These are phyloP conservation scores for Fusarium burgessii DNA, from an alignment of 2,329 filamentous ascomycete genomes.

Conservation along the genomic window DNA sequence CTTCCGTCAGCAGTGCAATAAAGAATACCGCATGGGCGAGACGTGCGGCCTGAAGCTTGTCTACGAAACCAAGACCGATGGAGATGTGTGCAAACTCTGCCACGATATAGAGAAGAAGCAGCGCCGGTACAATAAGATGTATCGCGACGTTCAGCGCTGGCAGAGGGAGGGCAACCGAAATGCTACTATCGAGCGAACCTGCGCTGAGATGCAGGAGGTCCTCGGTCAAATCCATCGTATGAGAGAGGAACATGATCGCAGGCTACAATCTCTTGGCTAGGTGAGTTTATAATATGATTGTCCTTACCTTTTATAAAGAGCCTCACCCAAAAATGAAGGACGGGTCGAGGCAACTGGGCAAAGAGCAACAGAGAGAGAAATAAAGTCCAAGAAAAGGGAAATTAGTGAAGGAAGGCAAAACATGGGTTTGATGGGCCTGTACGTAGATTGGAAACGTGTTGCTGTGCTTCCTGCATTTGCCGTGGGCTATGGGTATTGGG, in stretches of 20 bases:
- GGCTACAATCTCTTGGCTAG: slow-evolving; percentile 51
- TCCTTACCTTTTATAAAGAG: slow-evolving; percentile 1
- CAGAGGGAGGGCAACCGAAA: slow-evolving; percentile 77
- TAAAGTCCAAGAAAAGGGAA: slow-evolving; percentile 16
- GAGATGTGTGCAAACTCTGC: slow-evolving; percentile 83
- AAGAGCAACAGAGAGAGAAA: slow-evolving; percentile 9
- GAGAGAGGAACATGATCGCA: slow-evolving; percentile 54
- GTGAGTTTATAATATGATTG: slow-evolving; percentile 23
- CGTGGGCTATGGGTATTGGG: slow-evolving; percentile 31
- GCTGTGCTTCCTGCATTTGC: slow-evolving; percentile 42
- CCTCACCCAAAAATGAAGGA: neutral
- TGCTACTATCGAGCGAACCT: slow-evolving; percentile 78
- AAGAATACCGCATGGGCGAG: slow-evolving; percentile 95
- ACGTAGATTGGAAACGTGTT: slow-evolving; percentile 36
- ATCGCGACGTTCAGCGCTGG: slow-evolving; percentile 82
- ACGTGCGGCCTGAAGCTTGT: slow-evolving; percentile 95
- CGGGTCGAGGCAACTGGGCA: slow-evolving; percentile 1
- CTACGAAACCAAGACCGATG: slow-evolving; percentile 75
- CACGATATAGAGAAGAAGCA: slow-evolving; percentile 89
- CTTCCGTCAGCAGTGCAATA: slow-evolving; percentile 92
- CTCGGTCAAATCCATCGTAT: slow-evolving; percentile 68
- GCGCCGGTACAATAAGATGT: slow-evolving; percentile 79
- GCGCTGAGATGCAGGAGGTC: slow-evolving; percentile 76
- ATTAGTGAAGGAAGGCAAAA: slow-evolving; percentile 30
- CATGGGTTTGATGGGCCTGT: slow-evolving; percentile 37